Evolutionary conservation across 805 yeast genomes (phyloP), one percentile per base, ranked within the genome.

Genomic region (Jamesozyma hellenica): DNA sequence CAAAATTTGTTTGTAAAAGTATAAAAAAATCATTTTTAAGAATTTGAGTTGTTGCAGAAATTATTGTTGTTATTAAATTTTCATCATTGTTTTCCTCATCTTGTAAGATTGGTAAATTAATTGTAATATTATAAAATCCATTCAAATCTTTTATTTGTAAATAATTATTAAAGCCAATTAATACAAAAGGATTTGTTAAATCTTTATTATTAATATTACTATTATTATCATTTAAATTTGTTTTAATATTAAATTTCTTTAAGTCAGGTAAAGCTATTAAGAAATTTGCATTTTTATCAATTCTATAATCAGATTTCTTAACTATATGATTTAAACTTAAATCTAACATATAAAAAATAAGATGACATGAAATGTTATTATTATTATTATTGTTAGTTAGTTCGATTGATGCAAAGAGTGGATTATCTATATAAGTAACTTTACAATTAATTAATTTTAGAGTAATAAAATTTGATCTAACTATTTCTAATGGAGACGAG

Each of bases 371-470:
- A 16, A 50, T 53, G 25, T 57, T 53, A 6, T 65, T 16, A 21
- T 19, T 19, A 7, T 19, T 11, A 5, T 18, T 17, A n/a, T 21
- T 16, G 4, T 14, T 5, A 39, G 75, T 80, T 7, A 73, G 61
- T 53, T 90, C 97, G 7, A 92, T 60, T 0, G 88, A 71, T 0
- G 86, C 94, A 70, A 88, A 90, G 9, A 76, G 55, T 0, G 97
- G 97, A 52, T 86, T 87, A 15, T 82, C 92, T 14, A 30, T 42
- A 56, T 70, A 80, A 0, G 80, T 83, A 2, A 79, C 81, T 54
- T 87, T 94, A 35, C 90, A 54, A 0, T 82, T 80, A 14, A 72
- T 60, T 2, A 78, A 51, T 13, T 58, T 58, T 26, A 81, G 63
- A 0, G 87, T 76, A 8, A 86, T 52, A 0, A 61, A 49, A 26